These are phyloP conservation scores for Leucogyrophana mollusca DNA, from an alignment of 768 basidiomycete species.

Conservation along the genomic window DNA sequence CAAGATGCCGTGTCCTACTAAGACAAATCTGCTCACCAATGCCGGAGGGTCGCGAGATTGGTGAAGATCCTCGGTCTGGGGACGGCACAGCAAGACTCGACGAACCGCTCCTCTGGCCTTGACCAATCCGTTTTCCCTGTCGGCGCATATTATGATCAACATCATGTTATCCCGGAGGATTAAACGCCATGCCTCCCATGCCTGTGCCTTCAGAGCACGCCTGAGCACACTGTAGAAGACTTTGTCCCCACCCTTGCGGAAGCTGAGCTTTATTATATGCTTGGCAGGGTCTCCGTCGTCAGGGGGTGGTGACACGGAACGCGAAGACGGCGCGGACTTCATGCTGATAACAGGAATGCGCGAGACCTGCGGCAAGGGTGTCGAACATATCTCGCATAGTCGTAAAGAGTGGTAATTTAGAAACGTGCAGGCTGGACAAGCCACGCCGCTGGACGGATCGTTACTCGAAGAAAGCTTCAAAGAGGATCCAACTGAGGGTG, in stretches of 20 bases:
- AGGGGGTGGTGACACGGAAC: slow-evolving; percentile 52
- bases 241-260: slow-evolving; percentile 89
- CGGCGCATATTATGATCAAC: background rate
- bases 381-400: slow-evolving; percentile 84
- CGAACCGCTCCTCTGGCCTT: slow-evolving; percentile 15
- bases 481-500: slow-evolving; percentile 16
- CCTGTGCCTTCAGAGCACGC: slow-evolving; percentile 63
- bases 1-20: no score
- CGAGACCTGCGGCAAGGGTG: slow-evolving; percentile 49
- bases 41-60: slow-evolving; percentile 22
- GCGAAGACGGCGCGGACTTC: slow-evolving; percentile 66
- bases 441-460: slow-evolving; percentile 35
- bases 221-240: slow-evolving; percentile 77
- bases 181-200: slow-evolving; percentile 65
- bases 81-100: slow-evolving; percentile 18
- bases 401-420: slow-evolving; percentile 76
- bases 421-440: slow-evolving; percentile 91
- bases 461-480: slow-evolving; percentile 18
- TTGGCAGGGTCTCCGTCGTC: slow-evolving; percentile 28
- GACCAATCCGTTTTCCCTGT: slow-evolving; percentile 31
- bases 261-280: slow-evolving; percentile 78
- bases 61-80: slow-evolving; percentile 15
- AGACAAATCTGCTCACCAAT: slow-evolving; percentile 25
- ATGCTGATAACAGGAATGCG: slow-evolving; percentile 26
- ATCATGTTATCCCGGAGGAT: background rate